Conservation (phyloP, 2,329 filamentous ascomycete genomes). For the Boeremia exigua region DNA sequence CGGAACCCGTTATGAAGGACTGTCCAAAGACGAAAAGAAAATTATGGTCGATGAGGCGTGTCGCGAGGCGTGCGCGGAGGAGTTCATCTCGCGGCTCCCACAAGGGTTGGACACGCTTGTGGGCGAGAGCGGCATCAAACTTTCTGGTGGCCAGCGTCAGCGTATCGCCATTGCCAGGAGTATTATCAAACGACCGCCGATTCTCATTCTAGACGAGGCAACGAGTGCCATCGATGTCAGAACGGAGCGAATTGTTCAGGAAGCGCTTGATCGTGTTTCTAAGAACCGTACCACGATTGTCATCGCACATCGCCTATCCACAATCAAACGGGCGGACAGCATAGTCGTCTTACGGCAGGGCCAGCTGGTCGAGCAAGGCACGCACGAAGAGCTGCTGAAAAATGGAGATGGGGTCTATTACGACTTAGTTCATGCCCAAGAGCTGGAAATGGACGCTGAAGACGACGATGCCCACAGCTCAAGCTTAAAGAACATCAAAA, state of each 20-base stretch:
- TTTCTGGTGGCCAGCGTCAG: conserved; percentile 85
- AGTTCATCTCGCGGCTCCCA: conserved; percentile 47
- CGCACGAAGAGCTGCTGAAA: conserved; percentile 72
- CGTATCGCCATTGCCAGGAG: conserved; percentile 77
- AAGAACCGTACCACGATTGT: conserved; percentile 74
- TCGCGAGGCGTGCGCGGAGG: conserved; percentile 48
- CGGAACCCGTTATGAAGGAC: conserved; percentile 57
- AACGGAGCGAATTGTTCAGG: conserved; percentile 61
- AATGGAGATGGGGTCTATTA: conserved; percentile 69
- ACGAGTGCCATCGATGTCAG: conserved; percentile 70
- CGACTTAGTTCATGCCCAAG: conserved; percentile 64
- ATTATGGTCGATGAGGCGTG: conserved; percentile 57
- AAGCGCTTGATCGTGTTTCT: conserved; percentile 65
- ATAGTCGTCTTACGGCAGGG: conserved; percentile 80
- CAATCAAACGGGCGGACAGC: conserved; percentile 76
- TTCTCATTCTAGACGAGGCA: conserved; percentile 78
- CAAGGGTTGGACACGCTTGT: conserved; percentile 75
- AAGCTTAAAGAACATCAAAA: conserved; percentile 8
- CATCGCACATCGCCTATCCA: conserved; percentile 77
- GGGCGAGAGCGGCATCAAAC: conserved; percentile 76
- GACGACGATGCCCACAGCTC: background rate
- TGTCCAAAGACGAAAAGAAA: conserved; percentile 61
- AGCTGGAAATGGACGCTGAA: conserved; percentile 39
- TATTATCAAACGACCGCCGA: conserved; percentile 68
- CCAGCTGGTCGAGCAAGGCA: conserved; percentile 74